These are phyloP conservation scores for Thelonectria olida DNA, from an alignment of 2,329 filamentous ascomycete species.

Conservation along the genomic window DNA sequence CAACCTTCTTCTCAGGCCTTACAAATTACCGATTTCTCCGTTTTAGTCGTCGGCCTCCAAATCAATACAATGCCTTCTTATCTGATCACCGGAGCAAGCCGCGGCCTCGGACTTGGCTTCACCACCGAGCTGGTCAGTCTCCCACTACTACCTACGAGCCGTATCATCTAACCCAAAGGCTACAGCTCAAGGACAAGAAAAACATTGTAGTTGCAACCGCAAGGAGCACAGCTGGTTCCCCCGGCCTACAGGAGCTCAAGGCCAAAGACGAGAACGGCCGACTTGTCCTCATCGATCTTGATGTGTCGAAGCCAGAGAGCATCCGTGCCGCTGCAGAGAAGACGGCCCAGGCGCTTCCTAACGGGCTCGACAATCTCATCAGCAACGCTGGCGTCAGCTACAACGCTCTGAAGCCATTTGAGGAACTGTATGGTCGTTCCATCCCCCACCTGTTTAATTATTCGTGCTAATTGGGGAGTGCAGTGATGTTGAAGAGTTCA, in stretches of 20 bases:
- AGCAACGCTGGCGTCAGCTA: slow-evolving; percentile 32
- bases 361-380: slow-evolving; percentile 34
- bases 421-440: slow-evolving; percentile 27
- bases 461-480: neutral
- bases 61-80: slow-evolving; percentile 29
- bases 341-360: slow-evolving; percentile 22
- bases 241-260: slow-evolving; percentile 23
- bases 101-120: slow-evolving; percentile 36
- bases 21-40: neutral
- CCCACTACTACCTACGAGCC: neutral
- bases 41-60: neutral
- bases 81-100: slow-evolving; percentile 33
- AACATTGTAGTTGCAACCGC: slow-evolving; percentile 35
- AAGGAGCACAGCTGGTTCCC: slow-evolving; percentile 22
- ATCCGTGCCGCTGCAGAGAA: slow-evolving; percentile 25
- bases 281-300: slow-evolving; percentile 11
- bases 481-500: slow-evolving; percentile 9
- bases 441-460: neutral
- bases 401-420: slow-evolving; percentile 19
- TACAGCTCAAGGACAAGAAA: slow-evolving; percentile 29
- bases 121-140: slow-evolving; percentile 28
- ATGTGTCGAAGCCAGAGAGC: slow-evolving; percentile 12
- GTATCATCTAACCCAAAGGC: neutral
- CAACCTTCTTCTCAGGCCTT: neutral
- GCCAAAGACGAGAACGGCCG: slow-evolving; percentile 6